Evolutionary conservation across 2,329 filamentous ascomycete genomes (phyloP).

Genomic region (Canariomyces notabilis): DNA sequence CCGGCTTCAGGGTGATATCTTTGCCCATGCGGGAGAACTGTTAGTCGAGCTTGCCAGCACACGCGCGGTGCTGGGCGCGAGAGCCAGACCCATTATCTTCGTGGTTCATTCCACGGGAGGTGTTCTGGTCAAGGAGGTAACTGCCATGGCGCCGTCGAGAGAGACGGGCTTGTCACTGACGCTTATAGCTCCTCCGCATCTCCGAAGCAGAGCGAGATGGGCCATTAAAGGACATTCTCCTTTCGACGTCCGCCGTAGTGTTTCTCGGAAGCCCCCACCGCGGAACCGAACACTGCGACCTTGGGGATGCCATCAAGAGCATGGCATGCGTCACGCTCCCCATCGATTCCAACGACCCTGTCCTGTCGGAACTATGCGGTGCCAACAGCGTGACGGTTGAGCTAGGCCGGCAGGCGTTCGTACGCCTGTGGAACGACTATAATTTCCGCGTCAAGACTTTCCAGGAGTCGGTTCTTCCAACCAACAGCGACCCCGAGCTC

Average conservation of each 20-base stretch:
- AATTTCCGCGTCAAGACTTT: constrained; percentile 33
- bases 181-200: constrained; percentile 26
- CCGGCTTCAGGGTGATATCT: constrained; percentile 27
- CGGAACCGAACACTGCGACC: constrained; percentile 25
- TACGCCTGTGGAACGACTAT: constrained; percentile 30
- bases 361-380: constrained; percentile 28
- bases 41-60: constrained; percentile 25
- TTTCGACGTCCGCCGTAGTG: constrained; percentile 26
- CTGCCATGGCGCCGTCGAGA: not conserved
- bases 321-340: constrained; percentile 26
- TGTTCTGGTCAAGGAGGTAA: constrained; percentile 31
- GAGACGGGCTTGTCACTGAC: not conserved
- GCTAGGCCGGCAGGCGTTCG: constrained; percentile 25
- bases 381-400: constrained; percentile 22
- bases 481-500: constrained; percentile 12
- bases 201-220: constrained; percentile 26
- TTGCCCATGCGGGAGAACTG: constrained; percentile 28
- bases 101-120: constrained; percentile 31
- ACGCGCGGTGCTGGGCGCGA: constrained; percentile 14
- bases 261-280: constrained; percentile 31
- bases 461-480: constrained; percentile 26
- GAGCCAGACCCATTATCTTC: constrained; percentile 25
- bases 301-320: constrained; percentile 27
- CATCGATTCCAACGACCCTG: constrained; percentile 21
- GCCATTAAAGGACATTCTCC: constrained; percentile 23